phyloP scores from a whole-genome alignment of 2,329 filamentous ascomycete species.

The Fusarium piperis region DNA sequence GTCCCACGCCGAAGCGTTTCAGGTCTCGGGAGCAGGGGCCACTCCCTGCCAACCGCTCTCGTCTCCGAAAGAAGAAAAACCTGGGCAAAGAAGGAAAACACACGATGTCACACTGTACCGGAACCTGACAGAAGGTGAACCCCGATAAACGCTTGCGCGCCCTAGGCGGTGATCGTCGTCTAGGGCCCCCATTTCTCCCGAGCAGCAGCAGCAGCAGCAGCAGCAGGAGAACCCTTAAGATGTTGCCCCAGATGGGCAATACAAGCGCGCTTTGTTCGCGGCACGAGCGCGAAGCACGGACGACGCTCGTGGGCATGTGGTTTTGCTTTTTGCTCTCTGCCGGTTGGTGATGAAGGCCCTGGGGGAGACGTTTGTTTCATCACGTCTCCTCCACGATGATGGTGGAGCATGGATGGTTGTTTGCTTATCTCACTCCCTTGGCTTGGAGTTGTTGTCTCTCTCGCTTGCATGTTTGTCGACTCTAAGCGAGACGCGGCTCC shows the following conservation, averaged over 20 bases:
- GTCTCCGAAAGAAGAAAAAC: conserved; percentile 25
- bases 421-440: conserved; percentile 7
- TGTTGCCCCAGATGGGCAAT: background rate
- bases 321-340: conserved; percentile 24
- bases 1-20: conserved; percentile 40
- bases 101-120: conserved; percentile 33
- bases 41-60: conserved; percentile 14
- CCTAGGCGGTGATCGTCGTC: conserved; percentile 33
- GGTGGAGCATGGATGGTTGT: conserved; percentile 23
- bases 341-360: background rate
- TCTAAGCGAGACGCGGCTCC: conserved; percentile 9
- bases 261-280: conserved; percentile 17
- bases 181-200: conserved; percentile 15
- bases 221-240: background rate
- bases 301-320: conserved; percentile 14
- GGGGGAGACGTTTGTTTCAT: conserved; percentile 31
- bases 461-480: background rate
- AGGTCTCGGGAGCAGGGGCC: conserved; percentile 39
- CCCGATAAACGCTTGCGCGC: conserved; percentile 16
- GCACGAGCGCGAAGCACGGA: conserved; percentile 24
- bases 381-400: conserved; percentile 12
- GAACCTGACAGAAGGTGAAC: conserved; percentile 17
- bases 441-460: conserved; percentile 12
- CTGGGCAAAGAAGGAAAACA: conserved; percentile 11
- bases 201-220: background rate